Evolutionary conservation across 2,329 filamentous ascomycete species (phyloP), one percentile per base, ranked within the genome.

Genomic region (Metarhizium guizhouense): DNA sequence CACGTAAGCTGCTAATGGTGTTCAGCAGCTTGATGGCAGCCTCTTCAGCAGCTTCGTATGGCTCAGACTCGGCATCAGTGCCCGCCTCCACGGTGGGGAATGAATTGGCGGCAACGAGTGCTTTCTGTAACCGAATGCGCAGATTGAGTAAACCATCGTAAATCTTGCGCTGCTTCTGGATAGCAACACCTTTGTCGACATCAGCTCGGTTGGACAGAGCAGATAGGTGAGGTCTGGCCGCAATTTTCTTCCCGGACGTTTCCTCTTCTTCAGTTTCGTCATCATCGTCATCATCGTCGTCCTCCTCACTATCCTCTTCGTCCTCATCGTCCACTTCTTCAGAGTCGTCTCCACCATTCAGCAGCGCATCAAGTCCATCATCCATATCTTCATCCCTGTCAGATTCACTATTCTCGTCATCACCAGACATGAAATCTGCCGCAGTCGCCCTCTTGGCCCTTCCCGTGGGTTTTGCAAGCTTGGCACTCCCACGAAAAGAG

Each of bases 51-150:
- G 88, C 88, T 61, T 79, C 83, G 74, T 77, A 95, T 64, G 72
- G 85, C 67, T 80, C 74, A 14, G 71, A 67, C 38, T 72, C 71
- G 45, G 74, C 66, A 3, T 68, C 67, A 5, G 65, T 62, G 29
- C 67, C 70, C 14, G 70, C 70, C 1, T 77, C 72, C 2, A 79
- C 62, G 1, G 74, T 67, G 16, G 79, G 70, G 45, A 95, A 76
- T 1, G 90, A 87, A 69, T 96, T 96, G 30, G 86, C 82, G 0
- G 88, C 86, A 16, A 94, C 81, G 14, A 99, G 74, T 2, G 89
- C 90, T 70, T 96, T 97, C 70, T 99, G 95, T 18, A 99, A 74
- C 58, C 93, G 88, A 66, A 99, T 96, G 20, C 94, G 85, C 14
- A 91, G 82, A 72, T 96, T 95, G 36, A 99, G 80, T 1, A 97